Evolutionary conservation across 163 green algal species (phyloP), one percentile per base, ranked within the genome.

Genomic region (Chlamydomonas reinhardtii): DNA sequence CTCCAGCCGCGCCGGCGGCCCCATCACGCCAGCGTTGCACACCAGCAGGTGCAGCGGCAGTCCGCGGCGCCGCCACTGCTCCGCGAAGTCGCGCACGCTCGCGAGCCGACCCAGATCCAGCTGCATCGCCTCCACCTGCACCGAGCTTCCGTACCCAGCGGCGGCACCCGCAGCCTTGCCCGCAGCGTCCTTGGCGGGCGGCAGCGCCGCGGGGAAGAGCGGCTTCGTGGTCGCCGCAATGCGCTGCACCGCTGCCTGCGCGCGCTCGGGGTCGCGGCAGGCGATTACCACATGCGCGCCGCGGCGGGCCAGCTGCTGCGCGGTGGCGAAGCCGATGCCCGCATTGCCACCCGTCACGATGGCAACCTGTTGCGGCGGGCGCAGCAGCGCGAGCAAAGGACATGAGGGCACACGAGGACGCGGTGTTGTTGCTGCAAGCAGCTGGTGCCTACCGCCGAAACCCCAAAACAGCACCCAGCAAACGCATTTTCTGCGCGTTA

Each of bases 301-400:
- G 5, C 90, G 85, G 6, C 74, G 48, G 9, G 91, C 94, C 72
- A 97, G 83, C 54, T 92, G 84, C 48, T 89, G 73, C 0, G 93
- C 90, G 29, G 92, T 96, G 61, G 91, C 89, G 16, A 92, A 82
- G n/a, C 94, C 94, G 27, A 97, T 91, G 34, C 94, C 94, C 32
- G 93, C 90, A 87, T 96, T 96, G 39, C 80, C 93, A n/a, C 94
- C 94, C 6, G 94, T 97, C 19, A 97, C 90, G 20, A 97, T 92
- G 74, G 84, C 93, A 17, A 96, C 87, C 92, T 96, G 86, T 2
- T 2, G 74, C 22, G 56, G 22, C n/a, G n/a, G n/a, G n/a, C n/a
- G n/a, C n/a, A n/a, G n/a, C n/a, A n/a, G n/a, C n/a, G n/a, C n/a
- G n/a, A n/a, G n/a, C n/a, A n/a, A n/a, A n/a, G n/a, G n/a, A n/a